These are phyloP conservation scores for Elsinoe australis DNA, from an alignment of 2,329 filamentous ascomycete genomes.

Conservation along the genomic window DNA sequence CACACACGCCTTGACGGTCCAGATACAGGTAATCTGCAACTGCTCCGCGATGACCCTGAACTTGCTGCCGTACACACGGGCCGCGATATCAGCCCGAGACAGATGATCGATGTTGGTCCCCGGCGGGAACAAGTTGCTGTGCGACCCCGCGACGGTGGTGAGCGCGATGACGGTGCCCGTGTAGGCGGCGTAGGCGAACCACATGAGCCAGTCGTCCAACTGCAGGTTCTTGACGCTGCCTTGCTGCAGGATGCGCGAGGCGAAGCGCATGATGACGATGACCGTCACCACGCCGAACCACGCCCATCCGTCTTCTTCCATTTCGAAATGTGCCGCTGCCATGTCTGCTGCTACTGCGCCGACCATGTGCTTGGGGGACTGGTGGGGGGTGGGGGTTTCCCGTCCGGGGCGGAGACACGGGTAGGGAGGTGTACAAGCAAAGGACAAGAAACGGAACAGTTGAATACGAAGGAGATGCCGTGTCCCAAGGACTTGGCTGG, in stretches of 20 bases:
- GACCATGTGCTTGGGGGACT: too few species aligned
- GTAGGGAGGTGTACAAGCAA: background rate
- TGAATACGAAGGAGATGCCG: background rate
- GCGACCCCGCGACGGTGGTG: constrained; percentile 36
- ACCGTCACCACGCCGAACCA: constrained; percentile 11
- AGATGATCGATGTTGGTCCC: constrained; percentile 39
- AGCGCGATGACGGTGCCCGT: constrained; percentile 44
- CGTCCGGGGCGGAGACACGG: background rate
- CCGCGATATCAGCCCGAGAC: constrained; percentile 24
- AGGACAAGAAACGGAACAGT: background rate
- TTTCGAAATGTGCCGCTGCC: constrained; percentile 12
- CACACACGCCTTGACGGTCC: constrained; percentile 34
- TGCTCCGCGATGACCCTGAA: constrained; percentile 35
- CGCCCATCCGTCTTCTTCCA: constrained; percentile 10
- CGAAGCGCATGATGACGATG: constrained; percentile 6
- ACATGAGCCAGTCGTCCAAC: constrained; percentile 52
- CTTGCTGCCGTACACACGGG: constrained; percentile 32
- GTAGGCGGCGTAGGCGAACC: constrained; percentile 43
- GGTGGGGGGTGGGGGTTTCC: background rate
- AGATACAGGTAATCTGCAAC: constrained; percentile 32
- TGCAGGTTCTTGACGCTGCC: constrained; percentile 39
- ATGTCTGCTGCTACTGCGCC: constrained; percentile 8
- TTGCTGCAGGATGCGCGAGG: constrained; percentile 9
- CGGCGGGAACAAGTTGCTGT: constrained; percentile 39
- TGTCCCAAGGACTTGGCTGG: background rate